These are phyloP conservation scores for Penicillium aurantiogriseum DNA, from an alignment of 2,329 filamentous ascomycete species.

Conservation along the genomic window DNA sequence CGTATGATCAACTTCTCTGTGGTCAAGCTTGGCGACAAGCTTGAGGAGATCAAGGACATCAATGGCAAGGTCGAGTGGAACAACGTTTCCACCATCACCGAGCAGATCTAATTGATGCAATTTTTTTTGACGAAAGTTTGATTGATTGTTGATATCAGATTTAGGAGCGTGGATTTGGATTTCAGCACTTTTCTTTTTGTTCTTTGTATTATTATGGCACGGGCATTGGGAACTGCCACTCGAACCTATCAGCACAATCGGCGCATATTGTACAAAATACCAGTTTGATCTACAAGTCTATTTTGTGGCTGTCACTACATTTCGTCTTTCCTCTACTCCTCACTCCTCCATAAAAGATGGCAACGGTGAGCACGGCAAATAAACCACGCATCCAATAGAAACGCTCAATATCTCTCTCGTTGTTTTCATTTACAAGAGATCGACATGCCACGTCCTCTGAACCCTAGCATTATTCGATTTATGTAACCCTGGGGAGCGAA, in stretches of 20 bases:
- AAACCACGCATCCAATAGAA: not conserved
- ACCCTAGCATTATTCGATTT: not conserved
- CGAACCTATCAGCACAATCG: conserved; percentile 31
- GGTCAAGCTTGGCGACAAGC: conserved; percentile 75
- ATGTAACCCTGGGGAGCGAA: not conserved
- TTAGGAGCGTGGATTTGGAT: conserved; percentile 12
- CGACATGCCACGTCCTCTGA: not conserved
- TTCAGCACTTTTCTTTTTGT: conserved; percentile 20
- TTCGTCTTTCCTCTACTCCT: not conserved
- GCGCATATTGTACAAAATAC: conserved; percentile 33
- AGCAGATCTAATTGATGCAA: conserved; percentile 22
- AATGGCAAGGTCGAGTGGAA: conserved; percentile 57
- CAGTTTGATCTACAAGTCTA: conserved; percentile 16
- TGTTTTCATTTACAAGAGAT: not conserved
- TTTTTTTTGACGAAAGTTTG: not conserved
- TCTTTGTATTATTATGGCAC: conserved; percentile 30
- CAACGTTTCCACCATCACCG: conserved; percentile 30
- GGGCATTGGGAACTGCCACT: conserved; percentile 21
- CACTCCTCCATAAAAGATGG: not conserved
- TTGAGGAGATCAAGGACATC: conserved; percentile 61
- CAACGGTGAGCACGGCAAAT: not conserved
- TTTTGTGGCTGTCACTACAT: not conserved
- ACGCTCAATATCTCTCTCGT: not conserved
- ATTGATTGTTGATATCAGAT: conserved; percentile 10
- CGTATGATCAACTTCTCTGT: conserved; percentile 83